phyloP scores from a whole-genome alignment of 163 green algal genomes.

The Botryococcus braunii region DNA sequence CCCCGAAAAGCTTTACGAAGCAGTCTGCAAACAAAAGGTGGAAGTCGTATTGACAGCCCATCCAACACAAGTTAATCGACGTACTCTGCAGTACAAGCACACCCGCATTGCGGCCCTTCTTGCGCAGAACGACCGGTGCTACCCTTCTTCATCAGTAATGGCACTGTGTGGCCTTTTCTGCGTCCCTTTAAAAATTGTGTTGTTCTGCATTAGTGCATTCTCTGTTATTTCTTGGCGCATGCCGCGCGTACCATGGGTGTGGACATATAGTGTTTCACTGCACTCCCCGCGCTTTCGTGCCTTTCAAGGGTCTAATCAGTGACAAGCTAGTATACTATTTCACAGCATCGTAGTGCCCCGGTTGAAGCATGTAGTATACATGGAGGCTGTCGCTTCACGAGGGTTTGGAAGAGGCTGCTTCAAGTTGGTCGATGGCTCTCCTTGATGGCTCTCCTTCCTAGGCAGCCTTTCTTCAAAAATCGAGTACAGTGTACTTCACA shows the following conservation, averaged over 20 bases:
- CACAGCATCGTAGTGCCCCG: too few relatives aligned
- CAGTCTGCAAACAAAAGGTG: slow-evolving; percentile 51
- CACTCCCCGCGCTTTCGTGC: too few relatives aligned
- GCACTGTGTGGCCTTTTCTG: neutral
- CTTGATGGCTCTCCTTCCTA: too few relatives aligned
- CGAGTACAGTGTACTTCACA: too few relatives aligned
- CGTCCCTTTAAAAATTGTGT: neutral
- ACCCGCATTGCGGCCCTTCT: slow-evolving; percentile 61
- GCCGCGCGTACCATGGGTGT: neutral
- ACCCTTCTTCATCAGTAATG: slow-evolving; percentile 18
- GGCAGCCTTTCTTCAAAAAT: too few relatives aligned
- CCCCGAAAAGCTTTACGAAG: slow-evolving; percentile 63
- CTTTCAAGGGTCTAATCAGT: too few relatives aligned
- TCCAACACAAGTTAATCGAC: slow-evolving; percentile 84
- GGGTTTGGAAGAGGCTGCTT: too few relatives aligned
- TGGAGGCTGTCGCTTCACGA: too few relatives aligned
- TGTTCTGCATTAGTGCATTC: neutral
- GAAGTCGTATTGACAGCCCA: slow-evolving; percentile 89
- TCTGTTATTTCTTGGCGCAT: neutral
- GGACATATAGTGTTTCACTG: neutral
- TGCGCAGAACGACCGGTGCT: slow-evolving; percentile 57
- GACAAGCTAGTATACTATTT: too few relatives aligned
- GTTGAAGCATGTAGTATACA: too few relatives aligned
- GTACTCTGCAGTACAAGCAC: slow-evolving; percentile 89
- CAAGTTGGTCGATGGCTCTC: too few relatives aligned